phyloP scores from a whole-genome alignment of 345 rosid genomes.

The Carallia brachiata region DNA sequence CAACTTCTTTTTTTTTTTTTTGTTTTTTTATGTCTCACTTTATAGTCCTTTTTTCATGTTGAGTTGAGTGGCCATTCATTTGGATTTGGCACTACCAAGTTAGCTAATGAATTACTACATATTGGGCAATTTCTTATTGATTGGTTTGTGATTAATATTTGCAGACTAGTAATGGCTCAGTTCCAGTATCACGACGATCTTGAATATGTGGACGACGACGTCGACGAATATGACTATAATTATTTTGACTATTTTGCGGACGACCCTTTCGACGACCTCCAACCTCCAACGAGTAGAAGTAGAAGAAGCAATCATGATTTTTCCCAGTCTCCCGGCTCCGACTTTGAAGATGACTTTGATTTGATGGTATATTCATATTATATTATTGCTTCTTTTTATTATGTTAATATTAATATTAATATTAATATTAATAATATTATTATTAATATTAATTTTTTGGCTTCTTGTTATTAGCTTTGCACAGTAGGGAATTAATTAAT shows the following conservation, averaged over 20 bases:
- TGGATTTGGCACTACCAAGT: too few relatives aligned
- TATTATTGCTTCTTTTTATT: too few relatives aligned
- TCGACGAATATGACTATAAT: not conserved
- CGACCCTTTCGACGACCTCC: conserved; percentile 25
- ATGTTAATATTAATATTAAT: not conserved
- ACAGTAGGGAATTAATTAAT: not conserved
- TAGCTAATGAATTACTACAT: too few relatives aligned
- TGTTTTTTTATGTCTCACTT: not conserved
- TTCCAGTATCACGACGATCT: conserved; percentile 45
- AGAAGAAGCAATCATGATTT: conserved; percentile 23
- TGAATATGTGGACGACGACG: conserved; percentile 43
- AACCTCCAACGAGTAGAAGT: conserved; percentile 9
- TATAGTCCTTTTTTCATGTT: not conserved
- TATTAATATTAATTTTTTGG: not conserved
- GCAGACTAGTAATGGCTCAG: conserved; percentile 47
- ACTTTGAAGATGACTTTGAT: conserved; percentile 53
- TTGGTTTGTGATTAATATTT: not conserved
- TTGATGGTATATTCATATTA: conserved; percentile 36
- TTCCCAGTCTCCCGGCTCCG: conserved; percentile 33
- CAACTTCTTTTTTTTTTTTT: not conserved
- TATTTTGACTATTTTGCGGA: conserved; percentile 39
- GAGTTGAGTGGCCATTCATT: too few relatives aligned
- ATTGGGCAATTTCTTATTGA: too few relatives aligned
- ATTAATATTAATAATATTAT: not conserved
- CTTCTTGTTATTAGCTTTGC: too few relatives aligned